Evolutionary conservation across 306 rosid species (phyloP).

Genomic region (Malus sieversii): DNA sequence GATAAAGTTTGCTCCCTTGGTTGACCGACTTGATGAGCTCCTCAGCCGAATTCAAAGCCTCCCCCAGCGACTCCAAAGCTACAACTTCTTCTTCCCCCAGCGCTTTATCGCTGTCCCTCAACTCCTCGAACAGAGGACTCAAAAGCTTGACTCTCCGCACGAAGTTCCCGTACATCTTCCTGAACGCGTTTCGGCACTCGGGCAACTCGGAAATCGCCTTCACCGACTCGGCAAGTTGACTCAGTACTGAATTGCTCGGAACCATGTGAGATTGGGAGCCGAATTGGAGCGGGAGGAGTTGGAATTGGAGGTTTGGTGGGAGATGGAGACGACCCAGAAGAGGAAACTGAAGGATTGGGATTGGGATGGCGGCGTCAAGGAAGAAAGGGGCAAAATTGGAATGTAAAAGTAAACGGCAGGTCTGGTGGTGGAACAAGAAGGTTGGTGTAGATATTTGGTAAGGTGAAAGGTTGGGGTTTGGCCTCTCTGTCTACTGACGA

Average conservation of each 20-base stretch:
- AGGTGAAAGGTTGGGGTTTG: not conserved
- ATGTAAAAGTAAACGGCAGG: slow-evolving; percentile 13
- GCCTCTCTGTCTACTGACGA: not conserved
- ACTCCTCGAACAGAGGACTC: slow-evolving; percentile 90
- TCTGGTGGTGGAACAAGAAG: slow-evolving; percentile 7
- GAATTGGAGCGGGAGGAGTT: slow-evolving; percentile 14
- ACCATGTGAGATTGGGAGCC: slow-evolving; percentile 42
- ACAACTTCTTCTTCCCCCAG: slow-evolving; percentile 42
- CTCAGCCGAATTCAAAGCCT: slow-evolving; percentile 62
- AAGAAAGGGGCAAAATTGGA: slow-evolving; percentile 9
- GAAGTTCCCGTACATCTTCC: slow-evolving; percentile 61
- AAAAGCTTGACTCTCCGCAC: slow-evolving; percentile 72
- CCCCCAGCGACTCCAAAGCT: slow-evolving; percentile 50
- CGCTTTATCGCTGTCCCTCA: slow-evolving; percentile 55
- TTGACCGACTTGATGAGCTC: slow-evolving; percentile 50
- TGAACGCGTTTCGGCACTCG: slow-evolving; percentile 62
- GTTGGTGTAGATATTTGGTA: not conserved
- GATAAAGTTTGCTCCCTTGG: slow-evolving; percentile 82
- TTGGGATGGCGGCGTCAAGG: slow-evolving; percentile 1
- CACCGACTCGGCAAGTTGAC: slow-evolving; percentile 47
- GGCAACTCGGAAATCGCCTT: slow-evolving; percentile 60
- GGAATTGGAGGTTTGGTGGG: not conserved
- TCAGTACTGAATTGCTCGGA: slow-evolving; percentile 29
- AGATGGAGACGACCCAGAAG: not conserved
- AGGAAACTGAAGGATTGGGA: not conserved